Base-by-base conservation (phyloP, 2,329 filamentous ascomycete genomes). In the Diaporthe vexans region DNA sequence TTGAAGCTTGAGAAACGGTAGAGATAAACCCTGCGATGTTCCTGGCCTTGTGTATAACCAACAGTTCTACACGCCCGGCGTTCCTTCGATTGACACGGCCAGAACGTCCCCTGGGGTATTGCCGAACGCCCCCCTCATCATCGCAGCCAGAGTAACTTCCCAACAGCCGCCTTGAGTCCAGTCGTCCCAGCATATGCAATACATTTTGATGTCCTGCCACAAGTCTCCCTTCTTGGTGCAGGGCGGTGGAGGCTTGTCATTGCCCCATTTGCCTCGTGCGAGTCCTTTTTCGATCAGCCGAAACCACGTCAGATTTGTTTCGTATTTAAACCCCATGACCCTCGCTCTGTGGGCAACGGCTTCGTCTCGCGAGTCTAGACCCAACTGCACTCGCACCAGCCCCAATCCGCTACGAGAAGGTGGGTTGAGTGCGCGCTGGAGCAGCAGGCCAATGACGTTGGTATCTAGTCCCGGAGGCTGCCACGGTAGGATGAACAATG, bases 401-500 rank as follows among this genome's bases (percentile, higher is more conserved):
- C 78, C 79, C 48, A 79, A 52, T 0, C 78, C 78, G 9, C 78
- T 78, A 9, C 77, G 56, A 11, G 56, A 76, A 7, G 56, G 63
- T 11, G 48, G n/a, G 10, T 26, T 63, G n/a, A 79, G 73, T 10
- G 81, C 80, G 72, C 81, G 78, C 51, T 80, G 79, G 51, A 84
- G 73, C 74, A 84, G 69, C 29, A 84, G 76, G 11, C 81, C 81
- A 21, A 81, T 78, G 26, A 81, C 79, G 71, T 83, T 80, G 17
- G 79, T 81, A 21, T 79, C 79, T 57, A 85, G 81, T 69, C 83
- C 80, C 4, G 81, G 83, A 40, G 78, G 77, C 56, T 84, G 81
- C 72, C 79, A 83, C 3, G 26, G 40, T 33, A 48, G 9, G 8
- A 43, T 33, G 40, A 63, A 48, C 40, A 63, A 48, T 26, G 40